Base-by-base conservation (phyloP, 2,329 filamentous ascomycete genomes). In the Colletotrichum graminicola region DNA sequence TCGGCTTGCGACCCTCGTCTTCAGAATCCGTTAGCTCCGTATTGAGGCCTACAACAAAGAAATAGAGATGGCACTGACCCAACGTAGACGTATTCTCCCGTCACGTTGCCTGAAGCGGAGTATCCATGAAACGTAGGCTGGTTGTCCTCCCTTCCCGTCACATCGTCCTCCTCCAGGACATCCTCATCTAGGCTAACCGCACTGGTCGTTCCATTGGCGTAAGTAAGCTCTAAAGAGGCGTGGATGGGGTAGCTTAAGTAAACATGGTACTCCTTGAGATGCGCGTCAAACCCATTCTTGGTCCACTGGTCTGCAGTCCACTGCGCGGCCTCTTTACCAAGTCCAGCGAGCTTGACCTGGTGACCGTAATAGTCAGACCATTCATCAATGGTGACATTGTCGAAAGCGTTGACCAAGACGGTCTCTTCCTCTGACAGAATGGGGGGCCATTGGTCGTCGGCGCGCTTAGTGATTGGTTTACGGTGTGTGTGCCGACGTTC, bases 61-160 rank as follows among this genome's bases (percentile, higher is more conserved):
- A 29, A 29, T 29, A 7, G 23, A 18, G 6, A 29, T 2, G 21
- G 3, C 0, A 66, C 78, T 64, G 55, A 93, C 78, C 95, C 95
- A 66, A 89, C 91, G 77, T 91, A 97, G 21, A 95, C 90, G 74
- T 91, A 95, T 73, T 89, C 88, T 0, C 90, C 92, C 0, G 92
- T 93, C 18, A 92, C 93, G 77, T 93, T 93, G 0, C 94, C 94
- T 43, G 84, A 91, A 0, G 93, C 93, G 1, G 92, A 94, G 78
- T 96, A 97, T 14, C 93, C 94, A 75, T 96, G 92, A 81, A 95
- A 97, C 0, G 91, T 93, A 7, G 93, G 93, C 29, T 95, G 87
- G 36, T 92, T 85, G 73, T 93, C 87, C 7, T 86, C 82, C 43
- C 92, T 83, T n/a, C 89, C 87, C 39, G 89, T 93, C 0, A 93